Conservation (phyloP, 2,329 filamentous ascomycete genomes). For the Cercospora zeae-maydis region DNA sequence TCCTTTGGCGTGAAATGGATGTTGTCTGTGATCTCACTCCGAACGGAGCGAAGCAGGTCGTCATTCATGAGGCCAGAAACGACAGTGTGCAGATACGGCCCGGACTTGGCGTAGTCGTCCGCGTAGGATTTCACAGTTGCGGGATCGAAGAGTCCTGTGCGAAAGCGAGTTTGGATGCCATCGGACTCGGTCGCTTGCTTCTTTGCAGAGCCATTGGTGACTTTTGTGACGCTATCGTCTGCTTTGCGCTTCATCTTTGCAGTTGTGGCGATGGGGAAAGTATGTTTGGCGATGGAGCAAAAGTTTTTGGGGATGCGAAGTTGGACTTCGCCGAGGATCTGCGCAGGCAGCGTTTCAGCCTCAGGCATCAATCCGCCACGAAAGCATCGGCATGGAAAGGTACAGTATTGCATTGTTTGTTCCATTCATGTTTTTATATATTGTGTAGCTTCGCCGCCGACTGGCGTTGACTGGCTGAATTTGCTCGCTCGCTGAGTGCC, state of each 20-base stretch:
- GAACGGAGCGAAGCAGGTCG: constrained; percentile 76
- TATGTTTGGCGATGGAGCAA: neutral
- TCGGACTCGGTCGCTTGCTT: constrained; percentile 39
- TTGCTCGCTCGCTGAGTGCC: neutral
- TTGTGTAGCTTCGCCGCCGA: neutral
- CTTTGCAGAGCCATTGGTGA: constrained; percentile 40
- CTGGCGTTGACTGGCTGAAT: too few species aligned
- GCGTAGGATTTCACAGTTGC: constrained; percentile 58
- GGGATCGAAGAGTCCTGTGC: constrained; percentile 62
- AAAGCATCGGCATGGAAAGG: neutral
- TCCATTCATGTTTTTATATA: neutral
- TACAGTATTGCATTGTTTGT: neutral
- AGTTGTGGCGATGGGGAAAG: neutral
- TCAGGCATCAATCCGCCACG: neutral
- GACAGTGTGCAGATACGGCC: constrained; percentile 86
- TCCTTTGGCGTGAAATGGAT: constrained; percentile 97
- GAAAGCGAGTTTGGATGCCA: constrained; percentile 56
- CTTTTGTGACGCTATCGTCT: constrained; percentile 27
- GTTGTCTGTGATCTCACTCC: constrained; percentile 81
- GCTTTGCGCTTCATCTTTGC: constrained; percentile 45
- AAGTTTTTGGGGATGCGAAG: constrained; percentile 1
- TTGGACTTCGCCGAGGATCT: neutral
- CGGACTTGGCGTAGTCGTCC: constrained; percentile 59
- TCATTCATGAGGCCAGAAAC: constrained; percentile 79
- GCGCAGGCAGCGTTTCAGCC: neutral